Percentiles rank a stretch among this genome's conserved stretches.
Conservation (phyloP, 371 early-diverging fungal genomes). For the Syncephalastrum contaminatum region DNA sequence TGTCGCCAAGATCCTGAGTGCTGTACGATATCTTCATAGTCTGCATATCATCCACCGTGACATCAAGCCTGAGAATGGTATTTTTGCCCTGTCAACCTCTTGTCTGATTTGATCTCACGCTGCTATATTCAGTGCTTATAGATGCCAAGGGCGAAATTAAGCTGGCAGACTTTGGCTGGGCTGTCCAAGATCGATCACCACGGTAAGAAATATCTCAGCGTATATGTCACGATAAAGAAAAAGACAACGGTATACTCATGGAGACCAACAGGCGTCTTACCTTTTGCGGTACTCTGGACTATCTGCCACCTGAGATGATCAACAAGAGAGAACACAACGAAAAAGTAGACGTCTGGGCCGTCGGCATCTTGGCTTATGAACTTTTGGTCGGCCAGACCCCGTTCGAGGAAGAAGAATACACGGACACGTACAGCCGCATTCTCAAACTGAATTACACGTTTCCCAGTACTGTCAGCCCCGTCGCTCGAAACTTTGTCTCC, state of each 20-base stretch:
- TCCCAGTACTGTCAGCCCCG: slow-evolving; percentile 73
- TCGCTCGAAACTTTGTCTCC: slow-evolving; percentile 83
- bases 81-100: slow-evolving; percentile 3
- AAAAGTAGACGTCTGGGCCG: slow-evolving; percentile 93
- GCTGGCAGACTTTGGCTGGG: slow-evolving; percentile 99
- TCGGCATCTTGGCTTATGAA: slow-evolving; percentile 96
- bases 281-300: slow-evolving; percentile 97
- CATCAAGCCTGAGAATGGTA: slow-evolving; percentile 80
- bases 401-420: slow-evolving; percentile 79
- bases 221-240: not conserved
- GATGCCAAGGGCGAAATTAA: slow-evolving; percentile 86
- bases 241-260: not conserved
- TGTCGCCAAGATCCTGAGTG: slow-evolving; percentile 85
- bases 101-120: not conserved
- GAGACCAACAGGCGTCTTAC: slow-evolving; percentile 64
- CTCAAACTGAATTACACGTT: slow-evolving; percentile 76
- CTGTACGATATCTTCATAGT: slow-evolving; percentile 65
- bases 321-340: slow-evolving; percentile 78
- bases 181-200: slow-evolving; percentile 89
- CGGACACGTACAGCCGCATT: slow-evolving; percentile 81
- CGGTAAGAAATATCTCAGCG: slow-evolving; percentile 38
- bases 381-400: slow-evolving; percentile 93
- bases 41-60: slow-evolving; percentile 73
- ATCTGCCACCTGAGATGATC: slow-evolving; percentile 93
- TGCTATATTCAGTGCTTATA: slow-evolving; percentile 43